These are phyloP conservation scores for Pestalotiopsis sp. DNA, from an alignment of 2,329 filamentous ascomycete genomes.

Conservation along the genomic window DNA sequence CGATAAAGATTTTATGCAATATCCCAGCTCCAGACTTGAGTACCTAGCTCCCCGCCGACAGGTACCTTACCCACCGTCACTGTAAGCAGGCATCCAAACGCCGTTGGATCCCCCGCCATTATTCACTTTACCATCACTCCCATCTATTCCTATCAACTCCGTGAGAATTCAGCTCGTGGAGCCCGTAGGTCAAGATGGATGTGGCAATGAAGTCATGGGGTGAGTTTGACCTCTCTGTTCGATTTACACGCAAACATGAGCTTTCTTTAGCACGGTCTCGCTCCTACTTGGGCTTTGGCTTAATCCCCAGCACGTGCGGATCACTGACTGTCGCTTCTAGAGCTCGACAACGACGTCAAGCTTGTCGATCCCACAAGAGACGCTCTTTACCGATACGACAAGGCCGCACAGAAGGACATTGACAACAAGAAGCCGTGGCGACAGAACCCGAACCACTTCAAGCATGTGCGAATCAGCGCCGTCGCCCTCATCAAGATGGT, in stretches of 20 bases:
- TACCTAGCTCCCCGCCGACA: conserved; percentile 1
- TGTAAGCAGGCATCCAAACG: background rate
- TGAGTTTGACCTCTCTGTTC: conserved; percentile 34
- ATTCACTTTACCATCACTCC: background rate
- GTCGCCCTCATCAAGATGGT: conserved; percentile 98
- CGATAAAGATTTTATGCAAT: background rate
- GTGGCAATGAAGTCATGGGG: conserved; percentile 64
- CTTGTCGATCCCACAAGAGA: conserved; percentile 87
- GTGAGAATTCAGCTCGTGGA: background rate
- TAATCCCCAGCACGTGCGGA: conserved; percentile 1
- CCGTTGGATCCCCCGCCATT: background rate
- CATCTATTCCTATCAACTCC: background rate
- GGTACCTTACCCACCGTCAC: background rate
- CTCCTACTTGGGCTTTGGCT: background rate
- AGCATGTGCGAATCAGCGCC: conserved; percentile 88
- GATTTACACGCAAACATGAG: conserved; percentile 10
- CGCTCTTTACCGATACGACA: conserved; percentile 85
- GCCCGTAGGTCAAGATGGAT: conserved; percentile 47
- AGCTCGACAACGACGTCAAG: conserved; percentile 84
- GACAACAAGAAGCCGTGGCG: conserved; percentile 73
- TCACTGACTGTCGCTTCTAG: conserved; percentile 46
- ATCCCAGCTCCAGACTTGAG: background rate
- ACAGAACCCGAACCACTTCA: conserved; percentile 84
- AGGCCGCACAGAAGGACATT: conserved; percentile 68
- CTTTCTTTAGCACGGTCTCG: background rate